phyloP scores from a whole-genome alignment of 2,329 filamentous ascomycete species.

The Penicillium janthinellum region DNA sequence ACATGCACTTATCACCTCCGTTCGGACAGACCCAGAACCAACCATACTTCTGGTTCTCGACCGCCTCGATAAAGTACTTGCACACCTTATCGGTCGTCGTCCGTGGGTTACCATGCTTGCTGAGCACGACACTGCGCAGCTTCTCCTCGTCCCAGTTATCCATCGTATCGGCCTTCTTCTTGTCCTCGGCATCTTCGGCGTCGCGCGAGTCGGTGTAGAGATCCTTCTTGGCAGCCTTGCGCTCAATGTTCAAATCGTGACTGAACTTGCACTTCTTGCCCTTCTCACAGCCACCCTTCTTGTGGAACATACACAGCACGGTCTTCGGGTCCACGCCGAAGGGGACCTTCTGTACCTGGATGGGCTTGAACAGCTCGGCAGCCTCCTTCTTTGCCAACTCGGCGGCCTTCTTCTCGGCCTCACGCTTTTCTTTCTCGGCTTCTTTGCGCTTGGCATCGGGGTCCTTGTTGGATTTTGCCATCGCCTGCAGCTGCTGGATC shows the following conservation, averaged over 20 bases:
- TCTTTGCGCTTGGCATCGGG: constrained; percentile 84
- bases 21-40: constrained; percentile 99
- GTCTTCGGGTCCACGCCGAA: constrained; percentile 99
- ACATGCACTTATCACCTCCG: constrained; percentile 97
- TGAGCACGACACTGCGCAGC: constrained; percentile 82
- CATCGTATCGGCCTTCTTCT: constrained; percentile 87
- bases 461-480: constrained; percentile 72
- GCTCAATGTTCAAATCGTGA: constrained; percentile 84
- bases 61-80: constrained; percentile 96
- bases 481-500: constrained; percentile 79
- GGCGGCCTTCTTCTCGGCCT: constrained; percentile 87
- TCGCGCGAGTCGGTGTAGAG: constrained; percentile 83
- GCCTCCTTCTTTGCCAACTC: constrained; percentile 81
- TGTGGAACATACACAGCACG: constrained; percentile 93
- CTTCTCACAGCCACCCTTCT: constrained; percentile 97
- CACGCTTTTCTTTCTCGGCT: constrained; percentile 64
- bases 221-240: constrained; percentile 89
- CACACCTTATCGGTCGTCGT: constrained; percentile 98
- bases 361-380: constrained; percentile 82
- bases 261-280: constrained; percentile 97
- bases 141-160: constrained; percentile 98
- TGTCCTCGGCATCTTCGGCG: constrained; percentile 65
- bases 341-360: constrained; percentile 95
- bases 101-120: constrained; percentile 95
- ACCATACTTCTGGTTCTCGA: constrained; percentile 97